These are phyloP conservation scores for Vinca major DNA, from an alignment of 305 asterid species.

Conservation along the genomic window DNA sequence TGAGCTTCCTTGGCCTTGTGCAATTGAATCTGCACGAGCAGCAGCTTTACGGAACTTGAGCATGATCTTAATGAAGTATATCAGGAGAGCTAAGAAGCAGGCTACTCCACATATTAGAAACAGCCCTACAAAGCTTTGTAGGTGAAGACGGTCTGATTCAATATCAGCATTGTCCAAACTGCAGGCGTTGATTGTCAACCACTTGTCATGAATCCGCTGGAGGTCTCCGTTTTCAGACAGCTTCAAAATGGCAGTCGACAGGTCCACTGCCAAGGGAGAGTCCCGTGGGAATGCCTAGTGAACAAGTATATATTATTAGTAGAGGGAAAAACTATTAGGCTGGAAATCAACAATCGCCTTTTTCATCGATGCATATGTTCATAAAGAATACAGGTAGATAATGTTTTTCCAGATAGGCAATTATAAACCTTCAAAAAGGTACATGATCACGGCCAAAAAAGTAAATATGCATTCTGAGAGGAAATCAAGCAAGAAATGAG, in stretches of 20 bases:
- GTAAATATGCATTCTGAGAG: too few relatives aligned
- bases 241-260: slow-evolving; percentile 47
- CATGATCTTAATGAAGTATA: slow-evolving; percentile 48
- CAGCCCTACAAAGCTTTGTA: slow-evolving; percentile 49
- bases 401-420: too few relatives aligned
- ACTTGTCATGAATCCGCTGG: slow-evolving; percentile 45
- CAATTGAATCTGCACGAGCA: slow-evolving; percentile 10
- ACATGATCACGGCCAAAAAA: too few relatives aligned
- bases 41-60: slow-evolving; percentile 33
- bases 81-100: slow-evolving; percentile 26
- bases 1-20: slow-evolving; percentile 27
- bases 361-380: too few relatives aligned
- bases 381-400: too few relatives aligned
- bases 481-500: slow-evolving; percentile 11
- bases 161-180: slow-evolving; percentile 26
- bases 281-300: slow-evolving; percentile 57
- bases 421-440: too few relatives aligned
- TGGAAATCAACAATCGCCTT: not conserved
- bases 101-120: slow-evolving; percentile 41
- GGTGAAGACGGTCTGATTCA: slow-evolving; percentile 44
- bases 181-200: slow-evolving; percentile 40
- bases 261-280: slow-evolving; percentile 53
- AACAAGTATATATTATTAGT: not conserved
- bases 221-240: slow-evolving; percentile 54
- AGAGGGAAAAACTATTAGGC: not conserved